Evolutionary conservation across 2,329 filamentous ascomycete genomes (phyloP).

Genomic region (Fusarium domesticum): DNA sequence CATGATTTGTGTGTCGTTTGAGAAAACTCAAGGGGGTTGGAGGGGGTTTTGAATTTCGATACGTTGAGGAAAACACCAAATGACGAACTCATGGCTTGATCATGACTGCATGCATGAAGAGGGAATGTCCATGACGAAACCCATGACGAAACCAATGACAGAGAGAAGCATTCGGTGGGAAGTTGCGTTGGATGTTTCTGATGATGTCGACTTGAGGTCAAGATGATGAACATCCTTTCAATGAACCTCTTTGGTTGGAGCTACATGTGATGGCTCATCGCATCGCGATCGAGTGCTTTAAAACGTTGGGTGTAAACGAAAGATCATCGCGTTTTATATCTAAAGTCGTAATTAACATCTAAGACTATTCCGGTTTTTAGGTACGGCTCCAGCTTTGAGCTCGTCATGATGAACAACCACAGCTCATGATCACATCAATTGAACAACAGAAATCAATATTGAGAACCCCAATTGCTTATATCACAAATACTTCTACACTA

Average conservation of each 20-base stretch:
- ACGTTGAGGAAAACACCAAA: neutral
- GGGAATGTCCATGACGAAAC: conserved; percentile 1
- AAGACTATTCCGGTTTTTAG: no score
- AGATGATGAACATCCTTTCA: conserved; percentile 14
- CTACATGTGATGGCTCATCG: neutral
- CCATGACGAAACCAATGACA: conserved; percentile 20
- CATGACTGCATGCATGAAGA: conserved; percentile 6
- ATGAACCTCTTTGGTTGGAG: no score
- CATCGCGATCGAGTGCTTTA: conserved; percentile 17
- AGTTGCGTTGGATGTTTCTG: neutral
- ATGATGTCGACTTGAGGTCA: conserved; percentile 26
- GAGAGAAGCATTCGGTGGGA: conserved; percentile 18
- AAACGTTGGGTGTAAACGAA: no score
- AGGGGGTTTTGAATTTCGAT: no score
- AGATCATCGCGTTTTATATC: no score
- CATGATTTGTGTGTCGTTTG: conserved; percentile 15
- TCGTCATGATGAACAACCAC: no score
- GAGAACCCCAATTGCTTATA: no score
- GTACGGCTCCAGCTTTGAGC: no score
- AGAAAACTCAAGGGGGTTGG: neutral
- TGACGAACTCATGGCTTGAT: conserved; percentile 11
- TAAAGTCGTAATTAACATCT: no score
- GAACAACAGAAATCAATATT: no score
- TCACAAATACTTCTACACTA: neutral
- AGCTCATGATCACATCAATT: no score